Evolutionary conservation across 768 basidiomycete genomes (phyloP).

Genomic region (Tulasnella sp.): DNA sequence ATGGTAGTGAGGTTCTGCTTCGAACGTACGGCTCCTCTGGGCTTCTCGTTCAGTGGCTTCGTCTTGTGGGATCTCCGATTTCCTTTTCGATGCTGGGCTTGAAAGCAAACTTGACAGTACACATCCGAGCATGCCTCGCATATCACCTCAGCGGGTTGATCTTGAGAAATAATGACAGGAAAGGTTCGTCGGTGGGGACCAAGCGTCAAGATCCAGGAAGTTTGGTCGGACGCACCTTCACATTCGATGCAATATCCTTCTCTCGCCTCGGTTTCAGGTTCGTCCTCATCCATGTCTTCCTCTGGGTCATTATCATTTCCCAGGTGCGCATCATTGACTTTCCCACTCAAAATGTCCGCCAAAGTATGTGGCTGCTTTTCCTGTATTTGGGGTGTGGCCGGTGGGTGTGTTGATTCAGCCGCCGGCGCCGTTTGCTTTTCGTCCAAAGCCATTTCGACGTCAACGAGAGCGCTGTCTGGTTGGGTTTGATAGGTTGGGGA

Average conservation of each 20-base stretch:
- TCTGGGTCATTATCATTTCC: background rate
- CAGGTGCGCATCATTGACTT: background rate
- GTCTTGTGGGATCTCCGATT: slow-evolving; percentile 52
- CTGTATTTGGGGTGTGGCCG: background rate
- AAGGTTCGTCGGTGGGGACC: background rate
- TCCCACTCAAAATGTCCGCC: slow-evolving; percentile 7
- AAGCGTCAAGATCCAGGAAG: background rate
- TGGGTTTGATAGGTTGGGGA: background rate
- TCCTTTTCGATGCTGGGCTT: slow-evolving; percentile 75
- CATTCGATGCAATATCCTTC: slow-evolving; percentile 55
- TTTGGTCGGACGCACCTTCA: slow-evolving; percentile 45
- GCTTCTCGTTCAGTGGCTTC: slow-evolving; percentile 32
- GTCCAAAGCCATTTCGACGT: background rate
- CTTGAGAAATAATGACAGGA: slow-evolving; percentile 29
- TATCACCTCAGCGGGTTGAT: slow-evolving; percentile 67
- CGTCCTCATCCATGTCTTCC: slow-evolving; percentile 14
- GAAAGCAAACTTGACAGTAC: slow-evolving; percentile 80
- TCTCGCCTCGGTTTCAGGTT: slow-evolving; percentile 10
- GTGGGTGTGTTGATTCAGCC: background rate
- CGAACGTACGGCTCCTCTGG: background rate
- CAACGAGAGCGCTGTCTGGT: background rate
- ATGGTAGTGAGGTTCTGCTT: slow-evolving; percentile 7
- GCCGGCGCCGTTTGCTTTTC: background rate
- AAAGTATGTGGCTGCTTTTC: background rate
- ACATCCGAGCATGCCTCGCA: slow-evolving; percentile 63